phyloP scores from a whole-genome alignment of 2,329 filamentous ascomycete species.

The Fusarium zealandicum region DNA sequence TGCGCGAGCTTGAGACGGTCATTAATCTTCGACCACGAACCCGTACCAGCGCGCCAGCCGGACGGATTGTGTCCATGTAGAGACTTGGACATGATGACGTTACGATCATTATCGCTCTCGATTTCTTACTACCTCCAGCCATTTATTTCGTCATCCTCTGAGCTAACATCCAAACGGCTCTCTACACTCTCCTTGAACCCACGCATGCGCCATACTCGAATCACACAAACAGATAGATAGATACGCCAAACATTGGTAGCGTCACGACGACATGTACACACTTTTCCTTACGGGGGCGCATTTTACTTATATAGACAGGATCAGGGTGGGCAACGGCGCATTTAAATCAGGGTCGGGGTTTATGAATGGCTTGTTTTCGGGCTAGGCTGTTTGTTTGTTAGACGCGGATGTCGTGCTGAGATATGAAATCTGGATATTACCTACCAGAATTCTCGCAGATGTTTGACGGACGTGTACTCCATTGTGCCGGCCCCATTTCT shows the following conservation, averaged over 20 bases:
- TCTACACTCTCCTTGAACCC: conserved; percentile 18
- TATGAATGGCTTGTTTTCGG: conserved; percentile 9
- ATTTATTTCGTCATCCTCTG: conserved; percentile 8
- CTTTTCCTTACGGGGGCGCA: conserved; percentile 21
- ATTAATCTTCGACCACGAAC: conserved; percentile 65
- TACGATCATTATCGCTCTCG: conserved; percentile 10
- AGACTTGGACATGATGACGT: conserved; percentile 16
- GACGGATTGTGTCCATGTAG: conserved; percentile 55
- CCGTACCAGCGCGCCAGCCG: conserved; percentile 48
- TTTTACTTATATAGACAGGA: conserved; percentile 23
- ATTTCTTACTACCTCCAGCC: conserved; percentile 9
- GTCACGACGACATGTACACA: conserved; percentile 35
- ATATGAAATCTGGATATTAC: not conserved
- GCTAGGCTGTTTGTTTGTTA: not conserved
- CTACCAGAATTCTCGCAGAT: not conserved
- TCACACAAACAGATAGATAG: conserved; percentile 23
- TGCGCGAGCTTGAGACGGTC: conserved; percentile 90
- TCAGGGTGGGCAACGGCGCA: conserved; percentile 25
- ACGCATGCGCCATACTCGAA: conserved; percentile 19
- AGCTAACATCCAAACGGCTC: conserved; percentile 9
- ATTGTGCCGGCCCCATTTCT: conserved; percentile 2
- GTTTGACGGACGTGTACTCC: not conserved
- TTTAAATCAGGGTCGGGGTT: not conserved
- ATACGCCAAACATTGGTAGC: conserved; percentile 25
- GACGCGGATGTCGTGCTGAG: too few species aligned